Conservation (phyloP, 495 filamentous ascomycete species). For the Penicillium macrosclerotiorum region DNA sequence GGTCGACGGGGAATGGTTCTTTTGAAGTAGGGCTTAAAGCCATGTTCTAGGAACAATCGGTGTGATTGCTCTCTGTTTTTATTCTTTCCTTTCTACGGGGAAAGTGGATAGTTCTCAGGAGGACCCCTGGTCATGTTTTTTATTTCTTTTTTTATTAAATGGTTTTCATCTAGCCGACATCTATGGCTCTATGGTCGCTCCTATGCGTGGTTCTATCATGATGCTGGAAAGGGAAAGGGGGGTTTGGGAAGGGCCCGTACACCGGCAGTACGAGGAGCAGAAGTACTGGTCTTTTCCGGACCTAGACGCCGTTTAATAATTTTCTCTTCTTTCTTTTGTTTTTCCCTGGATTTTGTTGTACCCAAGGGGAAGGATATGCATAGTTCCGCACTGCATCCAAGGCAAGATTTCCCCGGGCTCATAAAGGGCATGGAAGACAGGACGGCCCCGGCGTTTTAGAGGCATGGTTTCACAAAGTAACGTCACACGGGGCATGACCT, state of each 20-base stretch:
- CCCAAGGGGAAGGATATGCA: slow-evolving; percentile 31
- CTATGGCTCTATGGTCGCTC: background rate
- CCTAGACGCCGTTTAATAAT: no score
- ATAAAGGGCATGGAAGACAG: slow-evolving; percentile 17
- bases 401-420: slow-evolving; percentile 14
- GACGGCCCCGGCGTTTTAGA: slow-evolving; percentile 26
- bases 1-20: slow-evolving; percentile 5
- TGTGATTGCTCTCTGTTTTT: slow-evolving; percentile 17
- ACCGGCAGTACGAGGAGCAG: background rate
- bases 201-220: background rate
- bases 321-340: slow-evolving; percentile 6
- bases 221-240: background rate
- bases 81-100: no score
- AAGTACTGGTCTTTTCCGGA: background rate
- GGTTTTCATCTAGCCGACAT: no score
- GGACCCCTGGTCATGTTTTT: no score
- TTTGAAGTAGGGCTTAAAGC: slow-evolving; percentile 27
- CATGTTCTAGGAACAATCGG: slow-evolving; percentile 31
- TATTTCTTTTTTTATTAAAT: no score
- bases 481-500: slow-evolving; percentile 35
- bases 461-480: slow-evolving; percentile 35
- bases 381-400: slow-evolving; percentile 20
- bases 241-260: background rate
- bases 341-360: slow-evolving; percentile 10
- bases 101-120: no score